Percentiles rank a stretch among this genome's conserved stretches.
Evolutionary conservation across 2,329 filamentous ascomycete species (phyloP).

Genomic region (Beauveria rudraprayagi): DNA sequence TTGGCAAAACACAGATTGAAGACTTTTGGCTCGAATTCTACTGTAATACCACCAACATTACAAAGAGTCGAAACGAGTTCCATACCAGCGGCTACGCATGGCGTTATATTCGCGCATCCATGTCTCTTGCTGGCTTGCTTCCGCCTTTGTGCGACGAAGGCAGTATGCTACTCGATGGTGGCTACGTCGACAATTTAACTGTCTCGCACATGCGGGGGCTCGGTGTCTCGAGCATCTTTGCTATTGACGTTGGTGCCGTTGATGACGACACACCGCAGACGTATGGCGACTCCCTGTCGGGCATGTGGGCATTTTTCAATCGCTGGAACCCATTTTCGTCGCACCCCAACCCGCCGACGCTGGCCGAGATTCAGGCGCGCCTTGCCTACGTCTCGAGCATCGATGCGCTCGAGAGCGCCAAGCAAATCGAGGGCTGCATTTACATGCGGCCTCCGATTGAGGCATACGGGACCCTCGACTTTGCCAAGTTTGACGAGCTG

Average conservation of each 20-base stretch:
- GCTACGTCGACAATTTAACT: slow-evolving; percentile 94
- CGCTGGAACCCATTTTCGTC: slow-evolving; percentile 93
- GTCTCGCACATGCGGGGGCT: slow-evolving; percentile 95
- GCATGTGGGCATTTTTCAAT: slow-evolving; percentile 90
- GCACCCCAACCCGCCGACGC: slow-evolving; percentile 83
- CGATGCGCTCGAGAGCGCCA: slow-evolving; percentile 88
- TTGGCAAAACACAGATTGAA: slow-evolving; percentile 93
- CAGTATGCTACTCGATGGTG: slow-evolving; percentile 91
- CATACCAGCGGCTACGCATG: slow-evolving; percentile 96
- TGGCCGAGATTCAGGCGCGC: slow-evolving; percentile 91
- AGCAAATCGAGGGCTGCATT: slow-evolving; percentile 80
- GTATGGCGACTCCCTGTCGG: slow-evolving; percentile 90
- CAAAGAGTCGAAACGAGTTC: slow-evolving; percentile 82
- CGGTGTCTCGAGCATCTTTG: slow-evolving; percentile 89
- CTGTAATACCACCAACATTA: slow-evolving; percentile 99
- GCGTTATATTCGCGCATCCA: slow-evolving; percentile 92
- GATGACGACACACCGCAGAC: slow-evolving; percentile 87
- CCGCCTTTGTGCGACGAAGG: slow-evolving; percentile 95
- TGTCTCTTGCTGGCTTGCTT: slow-evolving; percentile 88
- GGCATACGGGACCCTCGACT: slow-evolving; percentile 87
- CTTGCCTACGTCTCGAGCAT: slow-evolving; percentile 93
- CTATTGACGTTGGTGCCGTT: slow-evolving; percentile 85
- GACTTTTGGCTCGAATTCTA: slow-evolving; percentile 99
- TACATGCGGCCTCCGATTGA: slow-evolving; percentile 97
- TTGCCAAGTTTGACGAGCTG: slow-evolving; percentile 96